Evolutionary conservation across 345 rosid species (phyloP).

Genomic region (Barbarea vulgaris): DNA sequence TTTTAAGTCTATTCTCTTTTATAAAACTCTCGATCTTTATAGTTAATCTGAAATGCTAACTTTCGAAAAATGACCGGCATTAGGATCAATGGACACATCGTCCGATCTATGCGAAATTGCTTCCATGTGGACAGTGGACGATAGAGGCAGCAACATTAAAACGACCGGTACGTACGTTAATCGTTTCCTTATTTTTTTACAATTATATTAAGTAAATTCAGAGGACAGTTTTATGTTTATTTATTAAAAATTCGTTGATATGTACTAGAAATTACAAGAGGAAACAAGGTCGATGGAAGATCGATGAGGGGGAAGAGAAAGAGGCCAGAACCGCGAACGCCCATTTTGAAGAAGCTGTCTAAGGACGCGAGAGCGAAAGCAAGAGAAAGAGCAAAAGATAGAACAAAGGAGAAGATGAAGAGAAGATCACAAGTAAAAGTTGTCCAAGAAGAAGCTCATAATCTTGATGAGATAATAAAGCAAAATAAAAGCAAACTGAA

Average conservation of each 20-base stretch:
- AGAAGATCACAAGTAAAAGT: slow-evolving; percentile 27
- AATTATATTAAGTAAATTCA: background rate
- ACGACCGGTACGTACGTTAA: slow-evolving; percentile 29
- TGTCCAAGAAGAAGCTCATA: slow-evolving; percentile 18
- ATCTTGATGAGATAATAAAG: slow-evolving; percentile 10
- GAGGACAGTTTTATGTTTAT: background rate
- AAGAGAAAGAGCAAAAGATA: slow-evolving; percentile 70
- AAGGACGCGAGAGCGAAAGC: slow-evolving; percentile 64
- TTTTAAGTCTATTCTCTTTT: slow-evolving; percentile 7
- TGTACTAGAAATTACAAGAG: slow-evolving; percentile 30
- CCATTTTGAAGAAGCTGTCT: slow-evolving; percentile 37
- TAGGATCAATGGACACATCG: slow-evolving; percentile 32
- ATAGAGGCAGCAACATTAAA: slow-evolving; percentile 27
- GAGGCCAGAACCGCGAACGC: slow-evolving; percentile 25
- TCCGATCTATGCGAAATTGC: slow-evolving; percentile 38
- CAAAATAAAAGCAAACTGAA: background rate
- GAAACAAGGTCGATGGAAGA: slow-evolving; percentile 32
- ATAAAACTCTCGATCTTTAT: background rate
- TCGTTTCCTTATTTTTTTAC: background rate
- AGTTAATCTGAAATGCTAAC: background rate
- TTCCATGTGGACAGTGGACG: slow-evolving; percentile 34
- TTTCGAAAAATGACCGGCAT: slow-evolving; percentile 21
- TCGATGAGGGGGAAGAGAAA: slow-evolving; percentile 37
- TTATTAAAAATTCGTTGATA: background rate
- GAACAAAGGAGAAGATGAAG: slow-evolving; percentile 54